These are phyloP conservation scores for Begonia fuchsioides DNA, from an alignment of 306 rosid species.

Conservation along the genomic window DNA sequence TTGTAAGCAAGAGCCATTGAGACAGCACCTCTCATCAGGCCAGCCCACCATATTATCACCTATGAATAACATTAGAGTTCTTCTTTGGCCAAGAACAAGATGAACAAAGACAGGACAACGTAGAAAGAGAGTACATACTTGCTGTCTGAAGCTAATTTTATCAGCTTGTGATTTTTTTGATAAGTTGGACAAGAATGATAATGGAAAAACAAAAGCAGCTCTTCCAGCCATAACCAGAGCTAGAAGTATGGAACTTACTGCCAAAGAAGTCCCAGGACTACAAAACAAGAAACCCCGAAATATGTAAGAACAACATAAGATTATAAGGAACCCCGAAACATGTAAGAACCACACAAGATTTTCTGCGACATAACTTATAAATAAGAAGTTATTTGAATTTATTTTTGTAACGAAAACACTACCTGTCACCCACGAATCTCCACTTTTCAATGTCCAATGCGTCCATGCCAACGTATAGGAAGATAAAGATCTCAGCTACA, in stretches of 20 bases:
- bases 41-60: conserved; percentile 99
- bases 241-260: conserved; percentile 57
- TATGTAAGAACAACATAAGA: neutral
- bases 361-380: too few relatives aligned
- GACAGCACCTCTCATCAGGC: conserved; percentile 99
- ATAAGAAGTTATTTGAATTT: neutral
- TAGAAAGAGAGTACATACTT: conserved; percentile 31
- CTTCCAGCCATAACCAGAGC: conserved; percentile 60
- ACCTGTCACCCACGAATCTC: conserved; percentile 82
- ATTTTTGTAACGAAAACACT: conserved; percentile 2
- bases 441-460: conserved; percentile 87
- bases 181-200: conserved; percentile 69
- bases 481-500: conserved; percentile 78
- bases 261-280: conserved; percentile 71
- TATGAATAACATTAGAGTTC: conserved; percentile 7
- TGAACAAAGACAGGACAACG: neutral
- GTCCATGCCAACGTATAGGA: conserved; percentile 90
- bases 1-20: conserved; percentile 95
- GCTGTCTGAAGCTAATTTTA: conserved; percentile 51
- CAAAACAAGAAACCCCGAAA: conserved; percentile 16
- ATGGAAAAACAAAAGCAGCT: conserved; percentile 87
- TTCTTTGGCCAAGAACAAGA: neutral
- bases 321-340: neutral
- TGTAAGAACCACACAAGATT: too few relatives aligned
- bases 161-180: conserved; percentile 31